Evolutionary conservation across 2,329 filamentous ascomycete genomes (phyloP), one percentile per base, ranked within the genome.

Genomic region (Neofusicoccum umdonicola): DNA sequence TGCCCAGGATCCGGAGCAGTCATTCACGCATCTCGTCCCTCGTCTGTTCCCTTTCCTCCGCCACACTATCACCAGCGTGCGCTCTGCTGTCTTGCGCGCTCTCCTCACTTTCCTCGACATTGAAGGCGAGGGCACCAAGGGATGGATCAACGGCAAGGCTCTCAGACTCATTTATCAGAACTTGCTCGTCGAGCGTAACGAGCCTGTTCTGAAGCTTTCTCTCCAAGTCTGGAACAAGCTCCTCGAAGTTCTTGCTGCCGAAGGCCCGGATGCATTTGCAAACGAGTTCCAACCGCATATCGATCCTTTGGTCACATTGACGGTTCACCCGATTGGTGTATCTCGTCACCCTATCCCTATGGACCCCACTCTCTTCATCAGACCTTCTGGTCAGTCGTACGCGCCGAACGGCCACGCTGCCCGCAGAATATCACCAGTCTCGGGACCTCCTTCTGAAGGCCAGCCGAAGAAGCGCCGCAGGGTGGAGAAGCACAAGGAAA

Each of bases 41-140:
- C 88, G 95, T 51, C 87, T 99, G 3, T 99, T 97, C 73, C 94
- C 94, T 3, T 99, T 99, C 83, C 81, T 99, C 50, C 90, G 95
- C 65, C 95, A 99, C 76, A 99, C 96, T 6, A 98, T 99, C 71
- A 97, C 93, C 1, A 97, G 91, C 64, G 95, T 99, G 56, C 91
- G 95, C 62, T 89, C 94, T 45, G 94, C 95, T 9, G 95, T 99
- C 3, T 83, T 99, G 52, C 92, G 96, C 72, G 95, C 95, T 41
- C 83, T 99, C 35, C 87, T 93, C 71, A 99, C 95, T 0, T 99
- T 99, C 78, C 87, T 97, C 70, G 90, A 92, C 69, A 88, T 99
- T 22, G 91, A 93, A 67, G 88, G 88, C 61, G 87, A 91, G 64
- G 85, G 85, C 34, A 92, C 91, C 7, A 90, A 92, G 72, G 91